Percentiles rank a stretch among this genome's conserved stretches.
phyloP scores from a whole-genome alignment of 306 rosid genomes.

The Sicyos baderoa region DNA sequence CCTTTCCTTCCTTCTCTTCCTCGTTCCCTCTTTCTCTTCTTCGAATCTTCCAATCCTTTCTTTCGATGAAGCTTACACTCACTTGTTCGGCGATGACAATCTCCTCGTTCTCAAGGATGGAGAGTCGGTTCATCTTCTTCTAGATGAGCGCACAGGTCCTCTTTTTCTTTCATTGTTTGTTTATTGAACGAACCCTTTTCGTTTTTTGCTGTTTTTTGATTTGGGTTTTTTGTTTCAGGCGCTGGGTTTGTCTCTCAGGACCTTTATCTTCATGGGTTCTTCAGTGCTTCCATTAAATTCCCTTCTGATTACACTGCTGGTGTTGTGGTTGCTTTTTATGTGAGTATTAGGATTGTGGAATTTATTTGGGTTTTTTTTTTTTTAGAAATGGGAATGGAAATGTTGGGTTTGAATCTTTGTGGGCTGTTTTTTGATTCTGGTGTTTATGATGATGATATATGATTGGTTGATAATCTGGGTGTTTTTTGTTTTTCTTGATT shows the following conservation, averaged over 20 bases:
- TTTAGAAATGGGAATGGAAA: not conserved
- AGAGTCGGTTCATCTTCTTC: constrained; percentile 66
- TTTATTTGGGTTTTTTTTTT: not conserved
- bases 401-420: not conserved
- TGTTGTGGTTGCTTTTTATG: constrained; percentile 94
- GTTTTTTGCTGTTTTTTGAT: not conserved
- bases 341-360: constrained; percentile 30
- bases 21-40: constrained; percentile 31
- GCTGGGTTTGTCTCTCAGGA: constrained; percentile 73
- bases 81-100: constrained; percentile 76
- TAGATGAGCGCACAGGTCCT: constrained; percentile 76
- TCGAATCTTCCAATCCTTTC: constrained; percentile 42
- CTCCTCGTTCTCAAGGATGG: constrained; percentile 59
- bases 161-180: not conserved
- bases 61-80: constrained; percentile 78
- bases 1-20: constrained; percentile 15
- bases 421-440: not conserved
- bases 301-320: constrained; percentile 72
- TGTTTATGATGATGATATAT: not conserved
- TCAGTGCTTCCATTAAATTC: constrained; percentile 59
- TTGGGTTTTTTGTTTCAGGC: constrained; percentile 29
- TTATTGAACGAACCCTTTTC: not conserved
- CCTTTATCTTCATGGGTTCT: constrained; percentile 54
- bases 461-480: not conserved
- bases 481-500: not conserved